These are phyloP conservation scores for Colletotrichum orchidophilum DNA, from an alignment of 2,329 filamentous ascomycete genomes.

Conservation along the genomic window DNA sequence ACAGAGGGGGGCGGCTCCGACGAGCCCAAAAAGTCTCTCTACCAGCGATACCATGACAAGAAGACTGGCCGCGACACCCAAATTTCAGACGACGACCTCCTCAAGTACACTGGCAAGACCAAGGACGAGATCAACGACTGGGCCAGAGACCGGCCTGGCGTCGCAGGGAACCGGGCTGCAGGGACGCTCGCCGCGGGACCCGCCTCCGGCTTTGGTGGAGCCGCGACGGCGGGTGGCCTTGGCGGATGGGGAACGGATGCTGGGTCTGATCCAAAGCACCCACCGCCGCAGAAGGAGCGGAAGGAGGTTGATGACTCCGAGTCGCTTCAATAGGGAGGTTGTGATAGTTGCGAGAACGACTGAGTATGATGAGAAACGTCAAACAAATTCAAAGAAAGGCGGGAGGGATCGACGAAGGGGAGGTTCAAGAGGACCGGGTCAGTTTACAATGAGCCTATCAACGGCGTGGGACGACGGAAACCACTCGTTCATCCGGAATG, in stretches of 20 bases:
- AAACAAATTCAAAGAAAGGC: neutral
- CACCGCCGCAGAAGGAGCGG: constrained; percentile 36
- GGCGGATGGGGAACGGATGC: constrained; percentile 47
- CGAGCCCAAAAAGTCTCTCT: constrained; percentile 42
- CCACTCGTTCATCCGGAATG: neutral
- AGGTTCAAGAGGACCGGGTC: neutral
- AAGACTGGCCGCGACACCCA: constrained; percentile 40
- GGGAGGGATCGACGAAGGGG: neutral
- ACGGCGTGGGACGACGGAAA: neutral
- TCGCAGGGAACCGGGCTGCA: constrained; percentile 51
- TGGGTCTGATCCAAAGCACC: constrained; percentile 47
- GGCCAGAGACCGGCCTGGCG: constrained; percentile 49
- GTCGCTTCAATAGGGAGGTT: neutral
- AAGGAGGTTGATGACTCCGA: constrained; percentile 12
- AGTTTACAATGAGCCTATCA: neutral
- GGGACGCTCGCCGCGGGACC: constrained; percentile 44
- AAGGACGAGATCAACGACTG: constrained; percentile 44
- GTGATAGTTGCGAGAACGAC: constrained; percentile 1
- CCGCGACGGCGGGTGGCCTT: constrained; percentile 40
- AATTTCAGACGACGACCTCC: constrained; percentile 50
- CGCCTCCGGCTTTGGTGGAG: constrained; percentile 42
- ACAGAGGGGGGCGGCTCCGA: neutral
- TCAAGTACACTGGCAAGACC: constrained; percentile 52
- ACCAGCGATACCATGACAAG: constrained; percentile 43
- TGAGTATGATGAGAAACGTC: neutral